These are phyloP conservation scores for Saccharomycopsis hybrid DNA, from an alignment of 1,139 yeast species.

Conservation along the genomic window DNA sequence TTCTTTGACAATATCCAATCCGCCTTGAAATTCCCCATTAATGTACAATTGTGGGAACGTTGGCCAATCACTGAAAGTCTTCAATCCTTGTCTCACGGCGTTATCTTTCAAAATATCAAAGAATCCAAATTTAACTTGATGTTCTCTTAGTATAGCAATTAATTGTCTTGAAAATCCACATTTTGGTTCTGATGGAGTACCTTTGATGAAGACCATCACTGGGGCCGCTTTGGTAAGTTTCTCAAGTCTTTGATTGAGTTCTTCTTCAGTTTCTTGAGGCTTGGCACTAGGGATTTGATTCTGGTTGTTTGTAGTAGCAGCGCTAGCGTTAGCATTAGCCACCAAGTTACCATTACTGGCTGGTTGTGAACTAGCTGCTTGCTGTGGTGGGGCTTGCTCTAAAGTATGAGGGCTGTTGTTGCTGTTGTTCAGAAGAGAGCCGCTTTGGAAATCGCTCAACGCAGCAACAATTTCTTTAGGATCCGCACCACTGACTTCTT, in stretches of 20 bases:
- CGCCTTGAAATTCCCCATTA: constrained; percentile 94
- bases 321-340: constrained; percentile 1
- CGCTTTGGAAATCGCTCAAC: constrained; percentile 48
- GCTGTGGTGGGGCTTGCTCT: too few species aligned
- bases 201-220: constrained; percentile 96
- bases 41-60: constrained; percentile 95
- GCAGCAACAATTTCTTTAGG: constrained; percentile 83
- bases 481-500: constrained; percentile 91
- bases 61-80: constrained; percentile 93
- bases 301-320: constrained; percentile 4
- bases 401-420: too few species aligned
- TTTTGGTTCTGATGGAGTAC: constrained; percentile 96
- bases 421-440: constrained; percentile 11
- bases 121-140: constrained; percentile 91
- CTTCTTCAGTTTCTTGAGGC: constrained; percentile 48
- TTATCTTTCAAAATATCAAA: constrained; percentile 93
- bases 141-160: constrained; percentile 87
- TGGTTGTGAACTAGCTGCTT: too few species aligned
- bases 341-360: constrained; percentile 1
- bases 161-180: constrained; percentile 96
- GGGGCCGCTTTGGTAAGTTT: constrained; percentile 92
- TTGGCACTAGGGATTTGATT: constrained; percentile 20
- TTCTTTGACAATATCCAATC: constrained; percentile 90
- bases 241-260: constrained; percentile 66
- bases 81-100: constrained; percentile 86